Conservation (phyloP, 148 eudicot genomes). For the Spergularia bocconei region DNA sequence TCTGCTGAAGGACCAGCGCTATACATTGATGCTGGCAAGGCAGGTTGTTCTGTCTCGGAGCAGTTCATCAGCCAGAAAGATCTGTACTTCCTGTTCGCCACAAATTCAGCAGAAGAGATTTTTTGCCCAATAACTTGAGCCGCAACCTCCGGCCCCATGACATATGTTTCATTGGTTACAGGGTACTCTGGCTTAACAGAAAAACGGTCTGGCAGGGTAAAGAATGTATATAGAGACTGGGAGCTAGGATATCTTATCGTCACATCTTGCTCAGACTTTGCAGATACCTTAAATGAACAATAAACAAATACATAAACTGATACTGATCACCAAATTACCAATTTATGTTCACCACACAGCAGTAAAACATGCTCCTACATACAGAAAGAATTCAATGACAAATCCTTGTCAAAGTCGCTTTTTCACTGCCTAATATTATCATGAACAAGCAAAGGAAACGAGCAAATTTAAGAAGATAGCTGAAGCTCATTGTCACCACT, state of each 20-base stretch:
- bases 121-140: slow-evolving; percentile 44
- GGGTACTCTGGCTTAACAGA: slow-evolving; percentile 38
- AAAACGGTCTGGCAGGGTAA: slow-evolving; percentile 30
- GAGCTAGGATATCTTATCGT: slow-evolving; percentile 67
- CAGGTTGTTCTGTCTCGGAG: background rate
- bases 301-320: slow-evolving; percentile 18
- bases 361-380: background rate
- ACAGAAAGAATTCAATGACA: background rate
- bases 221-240: slow-evolving; percentile 48
- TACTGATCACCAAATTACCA: background rate
- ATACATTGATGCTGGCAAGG: slow-evolving; percentile 17
- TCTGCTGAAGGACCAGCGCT: background rate
- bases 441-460: background rate
- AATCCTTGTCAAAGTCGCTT: too few species aligned
- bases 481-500: background rate
- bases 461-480: background rate
- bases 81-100: slow-evolving; percentile 32
- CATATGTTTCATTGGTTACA: slow-evolving; percentile 54
- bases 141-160: slow-evolving; percentile 54
- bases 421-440: background rate
- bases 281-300: slow-evolving; percentile 50
- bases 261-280: slow-evolving; percentile 55
- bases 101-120: slow-evolving; percentile 46
- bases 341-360: background rate
- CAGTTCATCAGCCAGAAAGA: slow-evolving; percentile 55